Percentiles rank a stretch among this genome's conserved stretches.
These are phyloP conservation scores for Fragaria vesca DNA, from an alignment of 306 rosid genomes.

Conservation along the genomic window DNA sequence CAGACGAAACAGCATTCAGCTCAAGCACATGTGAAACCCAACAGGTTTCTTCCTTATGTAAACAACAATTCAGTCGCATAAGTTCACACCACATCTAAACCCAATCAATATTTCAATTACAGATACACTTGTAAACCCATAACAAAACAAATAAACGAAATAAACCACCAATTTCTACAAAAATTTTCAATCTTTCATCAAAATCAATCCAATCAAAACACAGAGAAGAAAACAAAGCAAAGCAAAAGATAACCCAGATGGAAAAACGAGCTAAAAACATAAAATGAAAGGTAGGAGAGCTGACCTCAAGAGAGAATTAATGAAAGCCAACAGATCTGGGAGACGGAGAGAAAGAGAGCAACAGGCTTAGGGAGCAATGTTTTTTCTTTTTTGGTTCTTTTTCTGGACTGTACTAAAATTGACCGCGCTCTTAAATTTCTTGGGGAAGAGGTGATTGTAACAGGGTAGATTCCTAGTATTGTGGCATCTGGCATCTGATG, in stretches of 20 bases:
- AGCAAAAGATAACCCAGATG: neutral
- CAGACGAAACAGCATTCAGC: neutral
- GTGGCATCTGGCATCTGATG: neutral
- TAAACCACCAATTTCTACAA: neutral
- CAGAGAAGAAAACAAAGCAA: neutral
- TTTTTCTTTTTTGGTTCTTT: neutral
- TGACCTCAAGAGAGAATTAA: conserved; percentile 9
- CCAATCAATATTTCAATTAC: neutral
- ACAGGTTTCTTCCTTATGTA: neutral
- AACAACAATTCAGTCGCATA: neutral
- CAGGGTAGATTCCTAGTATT: neutral
- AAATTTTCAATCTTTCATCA: neutral
- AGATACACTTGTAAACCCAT: neutral
- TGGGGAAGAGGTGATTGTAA: neutral
- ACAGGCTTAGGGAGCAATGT: neutral
- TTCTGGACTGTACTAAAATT: neutral
- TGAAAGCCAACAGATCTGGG: conserved; percentile 1
- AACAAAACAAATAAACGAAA: neutral
- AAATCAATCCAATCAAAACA: neutral
- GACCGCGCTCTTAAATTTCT: neutral
- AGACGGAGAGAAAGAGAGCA: neutral
- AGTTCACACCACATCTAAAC: neutral
- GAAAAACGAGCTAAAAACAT: neutral
- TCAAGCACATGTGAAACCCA: neutral
- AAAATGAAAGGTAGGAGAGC: neutral